Base-by-base conservation (phyloP, 1,139 yeast genomes). In the Wickerhamiella pararugosa region DNA sequence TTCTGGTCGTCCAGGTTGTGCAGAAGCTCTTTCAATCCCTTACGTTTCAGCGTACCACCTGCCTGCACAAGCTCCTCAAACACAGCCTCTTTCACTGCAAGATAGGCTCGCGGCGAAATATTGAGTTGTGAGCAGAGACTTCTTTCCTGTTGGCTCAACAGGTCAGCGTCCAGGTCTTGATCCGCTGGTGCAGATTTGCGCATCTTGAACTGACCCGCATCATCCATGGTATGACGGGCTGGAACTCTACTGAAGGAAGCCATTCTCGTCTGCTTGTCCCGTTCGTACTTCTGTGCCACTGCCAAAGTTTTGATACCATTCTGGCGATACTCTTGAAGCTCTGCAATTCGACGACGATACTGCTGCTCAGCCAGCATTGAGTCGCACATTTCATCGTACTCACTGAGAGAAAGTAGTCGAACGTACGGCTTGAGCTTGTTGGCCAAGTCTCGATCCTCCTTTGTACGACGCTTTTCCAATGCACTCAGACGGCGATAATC, bases 1-100 rank as follows among this genome's bases (percentile, higher is more conserved):
- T 90, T 90, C 52, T 74, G 72, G 28, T 84, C 80, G 56, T 92
- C 98, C 45, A 90, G 79, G 55, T 84, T 82, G 46, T 84, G 63
- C 45, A 86, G 65, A 32, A 49, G 36, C 48, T 79, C 94, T 52
- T 87, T 70, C 6, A 94, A 92, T 37, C 81, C 79, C 55, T 82
- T 79, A 62, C 81, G 79, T 63, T 82, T 82, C 55, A 90, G 62
- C 5, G 71, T 63, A 6, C 97, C 97, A 37, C 93, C 93, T 37
- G 82, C 79, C 50, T 83, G 76, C 33, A 87, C 66, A 28, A 93
- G 75, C 57, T 87, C 96, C 52, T 92, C 74, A 68, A 90, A 84
- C 45, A 90, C 63, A n/a, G 86, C 78, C 57, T 84, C 94, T 57
- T 90, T 90, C 50, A 90, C 83, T 2, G 94, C 94, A 49, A 92